Evolutionary conservation across 2,329 filamentous ascomycete genomes (phyloP).

Genomic region (Fusarium sp.): DNA sequence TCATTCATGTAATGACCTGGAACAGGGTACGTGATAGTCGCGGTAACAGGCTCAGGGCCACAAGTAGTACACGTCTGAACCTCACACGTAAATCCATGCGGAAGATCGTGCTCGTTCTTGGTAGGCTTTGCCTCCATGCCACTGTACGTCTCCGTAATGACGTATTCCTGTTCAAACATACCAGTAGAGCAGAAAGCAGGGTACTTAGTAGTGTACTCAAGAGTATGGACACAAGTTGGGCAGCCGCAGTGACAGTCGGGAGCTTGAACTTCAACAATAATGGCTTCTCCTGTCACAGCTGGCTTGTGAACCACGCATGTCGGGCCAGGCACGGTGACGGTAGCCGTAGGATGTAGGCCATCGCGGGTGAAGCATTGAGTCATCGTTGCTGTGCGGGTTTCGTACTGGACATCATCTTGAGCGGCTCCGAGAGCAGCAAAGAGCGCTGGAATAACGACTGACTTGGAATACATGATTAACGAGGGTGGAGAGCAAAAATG

Average conservation of each 20-base stretch:
- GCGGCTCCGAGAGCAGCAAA: neutral
- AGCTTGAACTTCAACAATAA: slow-evolving; percentile 20
- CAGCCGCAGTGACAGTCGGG: slow-evolving; percentile 30
- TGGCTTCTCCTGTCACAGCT: slow-evolving; percentile 15
- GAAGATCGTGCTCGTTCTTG: slow-evolving; percentile 4
- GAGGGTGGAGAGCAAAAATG: neutral
- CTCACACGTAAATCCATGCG: slow-evolving; percentile 25
- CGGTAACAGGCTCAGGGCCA: slow-evolving; percentile 17
- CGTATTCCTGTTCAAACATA: slow-evolving; percentile 23
- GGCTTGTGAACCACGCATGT: slow-evolving; percentile 4
- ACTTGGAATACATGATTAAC: slow-evolving; percentile 7
- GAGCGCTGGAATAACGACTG: neutral
- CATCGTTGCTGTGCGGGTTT: slow-evolving; percentile 20
- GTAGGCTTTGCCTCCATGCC: slow-evolving; percentile 18
- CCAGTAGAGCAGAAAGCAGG: slow-evolving; percentile 18
- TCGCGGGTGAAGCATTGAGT: slow-evolving; percentile 18
- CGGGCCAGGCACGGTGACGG: neutral
- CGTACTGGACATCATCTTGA: slow-evolving; percentile 3
- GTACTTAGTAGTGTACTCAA: slow-evolving; percentile 16
- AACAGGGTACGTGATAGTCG: slow-evolving; percentile 28
- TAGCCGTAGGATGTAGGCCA: neutral
- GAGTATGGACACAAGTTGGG: slow-evolving; percentile 18
- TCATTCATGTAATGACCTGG: slow-evolving; percentile 50
- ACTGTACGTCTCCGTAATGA: slow-evolving; percentile 23
- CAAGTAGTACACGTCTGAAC: slow-evolving; percentile 25